A percentile compares a stretch with the other conserved stretches of the same genome.
phyloP scores from a whole-genome alignment of 345 rosid genomes.

The Populus nigra region DNA sequence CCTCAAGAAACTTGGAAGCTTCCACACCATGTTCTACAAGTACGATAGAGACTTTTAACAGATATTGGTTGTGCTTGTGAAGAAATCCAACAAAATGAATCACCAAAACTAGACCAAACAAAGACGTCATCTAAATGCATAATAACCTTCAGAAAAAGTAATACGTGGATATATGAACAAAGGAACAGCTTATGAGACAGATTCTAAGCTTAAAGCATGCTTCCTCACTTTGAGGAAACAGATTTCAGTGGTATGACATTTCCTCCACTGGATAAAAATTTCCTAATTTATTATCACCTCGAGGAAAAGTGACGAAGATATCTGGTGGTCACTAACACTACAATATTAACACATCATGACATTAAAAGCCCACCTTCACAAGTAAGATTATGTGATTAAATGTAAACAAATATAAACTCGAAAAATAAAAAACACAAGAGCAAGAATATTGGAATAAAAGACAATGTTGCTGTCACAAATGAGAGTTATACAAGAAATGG shows the following conservation, averaged over 20 bases:
- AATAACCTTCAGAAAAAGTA: background rate
- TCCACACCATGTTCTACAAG: background rate
- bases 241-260: too few species aligned
- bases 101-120: constrained; percentile 1
- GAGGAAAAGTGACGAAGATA: too few species aligned
- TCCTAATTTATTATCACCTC: too few species aligned
- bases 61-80: background rate
- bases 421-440: background rate
- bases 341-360: too few species aligned
- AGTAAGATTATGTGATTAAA: too few species aligned
- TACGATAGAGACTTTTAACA: background rate
- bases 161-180: background rate
- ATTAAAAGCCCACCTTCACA: too few species aligned
- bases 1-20: background rate
- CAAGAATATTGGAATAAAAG: background rate
- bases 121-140: background rate
- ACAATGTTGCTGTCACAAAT: background rate
- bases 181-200: background rate
- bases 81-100: background rate
- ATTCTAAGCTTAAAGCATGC: background rate
- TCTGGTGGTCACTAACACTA: too few species aligned
- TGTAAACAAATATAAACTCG: too few species aligned
- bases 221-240: too few species aligned
- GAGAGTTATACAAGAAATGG: constrained; percentile 19
- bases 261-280: too few species aligned